Base-by-base conservation (phyloP, 1,284 basidiomycete species). In the Sporisorium graminicola region DNA sequence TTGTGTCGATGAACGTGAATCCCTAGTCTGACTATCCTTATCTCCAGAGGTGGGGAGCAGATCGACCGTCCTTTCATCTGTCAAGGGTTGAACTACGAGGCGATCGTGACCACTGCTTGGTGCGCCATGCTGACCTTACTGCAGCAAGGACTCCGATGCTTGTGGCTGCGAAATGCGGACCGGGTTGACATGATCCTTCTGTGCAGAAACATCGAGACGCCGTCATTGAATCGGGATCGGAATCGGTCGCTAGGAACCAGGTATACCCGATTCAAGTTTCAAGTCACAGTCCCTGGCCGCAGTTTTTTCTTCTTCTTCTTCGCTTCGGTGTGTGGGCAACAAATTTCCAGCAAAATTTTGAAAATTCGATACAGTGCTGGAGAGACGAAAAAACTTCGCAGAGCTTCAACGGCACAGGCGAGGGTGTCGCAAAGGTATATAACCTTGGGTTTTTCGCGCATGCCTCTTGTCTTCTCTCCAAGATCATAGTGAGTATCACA, bases 401-500 rank as follows among this genome's bases (percentile, higher is more conserved):
- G 26, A 20, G 26, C 24, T 18, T 12, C 8, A 62, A 49, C 33
- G 47, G 20, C 31, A 33, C 7, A 3, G 49, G 42, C 35, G n/a
- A 31, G 53, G 37, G 27, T 3, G 26, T 14, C 8, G 6, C 26
- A 56, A 76, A 76, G 27, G 51, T 77, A 77, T 77, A 77, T 77
- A 77, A 47, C 18, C 63, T 33, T 29, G 58, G 37, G n/a, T 35
- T 49, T 33, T 43, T n/a, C 58, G 27, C 62, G 70, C 74, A 43
- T 77, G 62, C 70, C 70, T 42, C 55, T 53, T 73, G 9, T 13
- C 63, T 69, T 77, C 65, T 65, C 59, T 58, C 58, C 70, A 77
- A 77, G 74, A 77, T 77, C 74, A 77, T 77, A 77, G 74, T 77
- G 58, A 77, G 74, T 77, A 73, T 22, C 54, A 58, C 49, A 14